Evolutionary conservation across 2,329 filamentous ascomycete species (phyloP), one percentile per base, ranked within the genome.

Genomic region (Trichoderma lentiforme): DNA sequence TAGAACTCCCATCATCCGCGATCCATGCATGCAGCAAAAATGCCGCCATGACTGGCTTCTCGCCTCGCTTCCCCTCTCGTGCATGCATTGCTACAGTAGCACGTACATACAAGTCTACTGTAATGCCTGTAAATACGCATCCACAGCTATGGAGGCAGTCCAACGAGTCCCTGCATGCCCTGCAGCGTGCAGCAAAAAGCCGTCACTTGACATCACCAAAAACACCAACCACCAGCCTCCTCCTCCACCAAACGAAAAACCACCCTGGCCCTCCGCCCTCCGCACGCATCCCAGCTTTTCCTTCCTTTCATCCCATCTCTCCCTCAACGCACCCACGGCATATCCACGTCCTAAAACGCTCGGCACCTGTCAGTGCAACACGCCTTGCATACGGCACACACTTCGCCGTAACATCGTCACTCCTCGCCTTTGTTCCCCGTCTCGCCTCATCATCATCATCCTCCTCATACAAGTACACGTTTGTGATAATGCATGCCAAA

Each of bases 151-250:
- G 28, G 28, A 30, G 28, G 28, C 12, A 3, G 56, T 12, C 28
- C 30, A 11, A 30, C 39, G n/a, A 39, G 56, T 60, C 28, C 56
- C 56, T 53, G 62, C 62, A 65, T 53, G 62, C 7, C 51, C 53
- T 32, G 47, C 63, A 39, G 2, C 47, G 47, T 26, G 34, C 60
- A 63, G 28, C 39, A 43, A 34, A 67, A n/a, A 11, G 32, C 53
- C 34, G 64, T 67, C 64, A 67, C 64, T 67, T 67, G 64, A 67
- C 64, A 67, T 64, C 26, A 64, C 21, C 47, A 53, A 14, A 53
- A 53, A 24, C 34, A 7, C 34, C 43, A n/a, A 21, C 43, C n/a
- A 47, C 18, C 43, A 47, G 11, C 43, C 43, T 21, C 18, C 18
- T 36, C 34, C 34, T 36, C 34, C 47, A 24, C 21, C 47, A 24